Conservation (phyloP, 2,329 filamentous ascomycete genomes). For the Magnaporthales sp. region DNA sequence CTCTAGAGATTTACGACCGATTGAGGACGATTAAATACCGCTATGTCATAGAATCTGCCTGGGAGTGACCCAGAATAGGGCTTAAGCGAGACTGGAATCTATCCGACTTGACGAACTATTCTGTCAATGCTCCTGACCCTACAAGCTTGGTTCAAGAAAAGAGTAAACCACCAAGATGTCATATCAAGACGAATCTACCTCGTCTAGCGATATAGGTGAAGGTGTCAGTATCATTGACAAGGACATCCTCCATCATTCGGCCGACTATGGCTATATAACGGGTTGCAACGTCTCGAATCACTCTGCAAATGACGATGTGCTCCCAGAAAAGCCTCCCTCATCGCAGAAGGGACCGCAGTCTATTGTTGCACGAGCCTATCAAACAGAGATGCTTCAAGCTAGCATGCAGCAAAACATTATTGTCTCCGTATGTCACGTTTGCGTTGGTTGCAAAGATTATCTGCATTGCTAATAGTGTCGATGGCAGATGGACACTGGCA, state of each 20-base stretch:
- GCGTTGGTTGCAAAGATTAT: not conserved
- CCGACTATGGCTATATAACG: not conserved
- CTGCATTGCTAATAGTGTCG: not conserved
- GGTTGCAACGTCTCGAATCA: not conserved
- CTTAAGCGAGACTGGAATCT: too few relatives aligned
- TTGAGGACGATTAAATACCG: not conserved
- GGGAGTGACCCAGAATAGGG: too few relatives aligned
- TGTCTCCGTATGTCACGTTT: conserved; percentile 43
- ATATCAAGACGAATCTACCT: not conserved
- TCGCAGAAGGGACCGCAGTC: not conserved
- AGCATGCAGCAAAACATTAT: conserved; percentile 64
- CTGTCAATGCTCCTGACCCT: too few relatives aligned
- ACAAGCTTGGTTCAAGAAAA: too few relatives aligned
- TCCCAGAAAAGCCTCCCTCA: not conserved
- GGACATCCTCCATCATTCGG: not conserved
- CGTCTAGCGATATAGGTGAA: not conserved
- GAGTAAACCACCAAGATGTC: not conserved
- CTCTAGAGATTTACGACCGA: not conserved
- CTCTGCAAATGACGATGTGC: not conserved
- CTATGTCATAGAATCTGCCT: too few relatives aligned
- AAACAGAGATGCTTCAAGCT: conserved; percentile 66
- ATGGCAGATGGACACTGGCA: conserved; percentile 72
- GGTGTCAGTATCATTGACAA: not conserved
- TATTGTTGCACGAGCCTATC: conserved; percentile 47
- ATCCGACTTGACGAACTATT: too few relatives aligned